These are phyloP conservation scores for Aspergillus cristatus DNA, from an alignment of 495 filamentous ascomycete genomes.

Conservation along the genomic window DNA sequence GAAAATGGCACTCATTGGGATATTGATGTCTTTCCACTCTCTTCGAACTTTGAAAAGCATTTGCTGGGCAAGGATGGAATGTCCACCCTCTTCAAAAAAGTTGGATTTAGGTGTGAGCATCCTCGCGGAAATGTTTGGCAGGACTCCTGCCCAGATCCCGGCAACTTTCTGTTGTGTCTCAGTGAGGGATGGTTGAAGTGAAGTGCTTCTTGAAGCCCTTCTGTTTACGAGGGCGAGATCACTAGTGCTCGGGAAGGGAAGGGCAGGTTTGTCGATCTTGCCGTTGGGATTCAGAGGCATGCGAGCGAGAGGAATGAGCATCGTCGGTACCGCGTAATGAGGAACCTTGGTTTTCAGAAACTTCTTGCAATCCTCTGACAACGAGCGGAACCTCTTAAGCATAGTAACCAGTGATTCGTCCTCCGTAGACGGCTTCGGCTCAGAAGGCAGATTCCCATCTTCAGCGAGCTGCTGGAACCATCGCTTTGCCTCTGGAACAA, in stretches of 20 bases:
- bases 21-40: conserved; percentile 53
- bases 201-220: conserved; percentile 28
- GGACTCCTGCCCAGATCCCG: conserved; percentile 53
- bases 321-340: conserved; percentile 68
- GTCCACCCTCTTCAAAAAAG: conserved; percentile 86
- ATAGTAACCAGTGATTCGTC: conserved; percentile 46
- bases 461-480: conserved; percentile 66
- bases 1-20: conserved; percentile 72
- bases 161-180: conserved; percentile 61
- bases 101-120: conserved; percentile 55
- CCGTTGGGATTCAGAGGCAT: conserved; percentile 92
- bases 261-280: conserved; percentile 82
- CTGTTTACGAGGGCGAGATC: conserved; percentile 39
- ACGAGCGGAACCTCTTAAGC: conserved; percentile 52
- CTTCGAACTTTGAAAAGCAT: conserved; percentile 63
- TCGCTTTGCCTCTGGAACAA: conserved; percentile 70
- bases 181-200: conserved; percentile 33
- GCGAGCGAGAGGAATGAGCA: conserved; percentile 69
- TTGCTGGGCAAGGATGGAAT: conserved; percentile 79
- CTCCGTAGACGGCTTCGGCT: conserved; percentile 38
- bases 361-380: conserved; percentile 67
- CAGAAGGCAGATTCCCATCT: conserved; percentile 31
- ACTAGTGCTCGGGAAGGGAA: conserved; percentile 81
- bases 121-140: conserved; percentile 43
- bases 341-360: conserved; percentile 70